Evolutionary conservation across 495 filamentous ascomycete species (phyloP).

Genomic region (Pyrenula aspistea): DNA sequence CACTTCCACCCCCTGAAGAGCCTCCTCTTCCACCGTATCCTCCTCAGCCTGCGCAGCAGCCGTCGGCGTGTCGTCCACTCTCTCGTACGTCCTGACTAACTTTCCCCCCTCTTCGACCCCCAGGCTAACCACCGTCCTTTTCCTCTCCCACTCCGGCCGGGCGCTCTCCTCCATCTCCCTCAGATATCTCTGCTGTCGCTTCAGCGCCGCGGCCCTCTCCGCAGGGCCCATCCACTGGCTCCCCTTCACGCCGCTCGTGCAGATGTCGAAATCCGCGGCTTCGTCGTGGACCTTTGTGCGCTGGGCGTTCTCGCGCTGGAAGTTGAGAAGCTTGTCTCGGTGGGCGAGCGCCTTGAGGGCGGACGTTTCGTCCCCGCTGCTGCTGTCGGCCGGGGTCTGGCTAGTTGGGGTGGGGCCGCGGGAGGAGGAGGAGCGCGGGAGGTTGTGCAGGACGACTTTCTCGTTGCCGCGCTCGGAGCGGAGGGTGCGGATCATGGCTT

Average conservation of each 20-base stretch:
- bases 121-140: conserved; percentile 73
- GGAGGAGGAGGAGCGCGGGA: conserved; percentile 45
- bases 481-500: conserved; percentile 78
- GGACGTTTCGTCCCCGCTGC: conserved; percentile 16
- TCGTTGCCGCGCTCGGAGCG: conserved; percentile 76
- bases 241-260: conserved; percentile 45
- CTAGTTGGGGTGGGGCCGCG: conserved; percentile 31
- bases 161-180: conserved; percentile 85
- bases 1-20: conserved; percentile 5
- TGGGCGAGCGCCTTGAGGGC: conserved; percentile 57
- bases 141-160: conserved; percentile 86
- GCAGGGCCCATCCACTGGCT: conserved; percentile 83
- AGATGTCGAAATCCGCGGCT: conserved; percentile 73
- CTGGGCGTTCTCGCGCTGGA: conserved; percentile 79
- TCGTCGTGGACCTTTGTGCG: conserved; percentile 87
- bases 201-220: conserved; percentile 77
- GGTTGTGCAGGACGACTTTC: conserved; percentile 68
- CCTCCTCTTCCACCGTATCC: conserved; percentile 18
- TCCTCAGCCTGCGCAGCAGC: conserved; percentile 18
- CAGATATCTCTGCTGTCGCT: conserved; percentile 79
- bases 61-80: conserved; percentile 31
- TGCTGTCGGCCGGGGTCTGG: conserved; percentile 30
- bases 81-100: conserved; percentile 60
- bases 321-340: conserved; percentile 68
- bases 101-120: conserved; percentile 71